Base-by-base conservation (phyloP, 768 basidiomycete genomes). In the Austroboletus eburneus region DNA sequence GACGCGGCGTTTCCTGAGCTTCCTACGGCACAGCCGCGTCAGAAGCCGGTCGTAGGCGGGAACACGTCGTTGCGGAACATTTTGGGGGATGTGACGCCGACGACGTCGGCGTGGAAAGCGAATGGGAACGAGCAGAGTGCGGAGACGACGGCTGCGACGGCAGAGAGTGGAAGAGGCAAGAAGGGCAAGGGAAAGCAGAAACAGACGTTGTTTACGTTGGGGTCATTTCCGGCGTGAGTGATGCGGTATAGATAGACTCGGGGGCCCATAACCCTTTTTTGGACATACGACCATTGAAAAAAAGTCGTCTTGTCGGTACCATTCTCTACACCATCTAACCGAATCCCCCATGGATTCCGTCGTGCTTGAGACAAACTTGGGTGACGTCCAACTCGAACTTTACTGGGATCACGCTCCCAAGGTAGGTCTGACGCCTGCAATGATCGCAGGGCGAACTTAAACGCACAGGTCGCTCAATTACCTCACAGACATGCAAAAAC, bases 401-500 rank as follows among this genome's bases (percentile, higher is more conserved):
- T 97, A 97, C 70, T 91, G 86, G 82, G 71, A 89, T 32, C 92
- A 96, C 65, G 90, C 93, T 2, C 94, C 92, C 63, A 78, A 74
- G 69, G 77, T 77, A 47, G 45, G 68, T 56, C 37, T 20, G 14
- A 20, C 7, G 10, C 5, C 39, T n/a, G n/a, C n/a, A n/a, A n/a
- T n/a, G n/a, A n/a, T n/a, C n/a, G n/a, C n/a, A n/a, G n/a, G n/a
- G n/a, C n/a, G n/a, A n/a, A n/a, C n/a, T n/a, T n/a, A n/a, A n/a
- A n/a, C n/a, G n/a, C n/a, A n/a, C n/a, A n/a, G n/a, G n/a, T n/a
- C n/a, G n/a, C n/a, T n/a, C n/a, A n/a, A n/a, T n/a, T n/a, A n/a
- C n/a, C n/a, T n/a, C 48, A 52, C 47, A 96, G 89, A 94, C 94
- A 12, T 96, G 93, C 72, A 82, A 87, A 66, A 99, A 98, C 74